Evolutionary conservation across 2,329 filamentous ascomycete genomes (phyloP).

Genomic region (Penicillium sp.): DNA sequence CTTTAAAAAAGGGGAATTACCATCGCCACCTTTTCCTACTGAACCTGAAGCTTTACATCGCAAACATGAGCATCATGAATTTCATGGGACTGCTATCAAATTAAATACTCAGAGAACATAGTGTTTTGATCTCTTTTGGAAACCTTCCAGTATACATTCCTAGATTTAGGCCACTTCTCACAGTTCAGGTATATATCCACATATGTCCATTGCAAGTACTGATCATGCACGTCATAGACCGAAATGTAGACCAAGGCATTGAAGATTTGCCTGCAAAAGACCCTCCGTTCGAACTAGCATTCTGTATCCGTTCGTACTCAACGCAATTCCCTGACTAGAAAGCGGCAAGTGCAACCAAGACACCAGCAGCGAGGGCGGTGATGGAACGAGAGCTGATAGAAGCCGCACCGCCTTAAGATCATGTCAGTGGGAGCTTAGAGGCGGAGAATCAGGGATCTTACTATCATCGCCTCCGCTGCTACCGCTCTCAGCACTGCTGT

Average conservation of each 20-base stretch:
- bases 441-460: background rate
- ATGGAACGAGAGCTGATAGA: background rate
- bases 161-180: background rate
- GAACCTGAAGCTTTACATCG: too few relatives aligned
- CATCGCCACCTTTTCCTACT: too few relatives aligned
- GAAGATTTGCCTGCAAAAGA: background rate
- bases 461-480: background rate
- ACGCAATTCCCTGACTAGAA: background rate
- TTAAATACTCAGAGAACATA: background rate
- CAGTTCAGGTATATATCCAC: background rate
- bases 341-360: background rate
- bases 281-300: background rate
- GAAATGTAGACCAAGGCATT: background rate
- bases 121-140: background rate
- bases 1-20: too few relatives aligned
- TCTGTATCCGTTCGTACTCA: background rate
- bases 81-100: background rate
- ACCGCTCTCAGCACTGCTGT: background rate
- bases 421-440: background rate
- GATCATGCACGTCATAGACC: background rate
- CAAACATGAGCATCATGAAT: too few relatives aligned
- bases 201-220: background rate
- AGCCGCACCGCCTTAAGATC: background rate
- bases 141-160: background rate
- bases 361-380: background rate